Base-by-base conservation (phyloP, 495 filamentous ascomycete species). In the Acidomyces sp. region DNA sequence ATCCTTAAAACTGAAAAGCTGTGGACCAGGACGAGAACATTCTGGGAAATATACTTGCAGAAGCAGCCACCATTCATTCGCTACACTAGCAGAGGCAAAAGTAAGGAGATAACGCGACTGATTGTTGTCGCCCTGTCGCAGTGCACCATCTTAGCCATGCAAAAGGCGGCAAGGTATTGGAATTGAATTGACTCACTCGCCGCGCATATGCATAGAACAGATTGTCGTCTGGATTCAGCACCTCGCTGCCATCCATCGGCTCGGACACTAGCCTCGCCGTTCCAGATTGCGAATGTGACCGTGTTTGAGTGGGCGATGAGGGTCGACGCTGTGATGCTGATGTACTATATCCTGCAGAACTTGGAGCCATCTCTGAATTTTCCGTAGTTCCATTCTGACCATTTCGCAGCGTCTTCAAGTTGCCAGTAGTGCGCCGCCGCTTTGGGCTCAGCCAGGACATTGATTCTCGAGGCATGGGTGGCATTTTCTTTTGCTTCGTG, bases 181-280 rank as follows among this genome's bases (percentile, higher is more conserved):
- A 27, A 7, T 23, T 3, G 17, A 4, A n/a, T n/a, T n/a, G 21
- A 28, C 35, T n/a, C 37, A 49, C 47, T 25, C 34, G 26, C n/a
- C 47, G 41, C 24, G 47, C 47, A 37, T 50, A 50, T 6, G 47
- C 47, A 22, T 50, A 50, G 37, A 45, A 50, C 1, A 50, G 26
- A 13, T 46, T 50, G 20, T 42, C 42, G 9, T 50, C 47, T 3
- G 20, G 11, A 38, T 30, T 18, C 37, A 9, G 31, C 31, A 16
- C 13, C 20, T 11, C 34, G 20, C 16, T 9, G 16, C 6, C 6
- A 12, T 6, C 31, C 20, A 34, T 6, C 6, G 31, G 31, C 31
- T 34, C 11, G 6, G 34, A 37, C 12, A 37, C 17, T 10, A 6
- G 6, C 31, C 6, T 17, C 15, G 6, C 31, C n/a, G 31, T 16